Conservation (phyloP, 768 basidiomycete genomes). For the Omphalotus guepiniiformis region DNA sequence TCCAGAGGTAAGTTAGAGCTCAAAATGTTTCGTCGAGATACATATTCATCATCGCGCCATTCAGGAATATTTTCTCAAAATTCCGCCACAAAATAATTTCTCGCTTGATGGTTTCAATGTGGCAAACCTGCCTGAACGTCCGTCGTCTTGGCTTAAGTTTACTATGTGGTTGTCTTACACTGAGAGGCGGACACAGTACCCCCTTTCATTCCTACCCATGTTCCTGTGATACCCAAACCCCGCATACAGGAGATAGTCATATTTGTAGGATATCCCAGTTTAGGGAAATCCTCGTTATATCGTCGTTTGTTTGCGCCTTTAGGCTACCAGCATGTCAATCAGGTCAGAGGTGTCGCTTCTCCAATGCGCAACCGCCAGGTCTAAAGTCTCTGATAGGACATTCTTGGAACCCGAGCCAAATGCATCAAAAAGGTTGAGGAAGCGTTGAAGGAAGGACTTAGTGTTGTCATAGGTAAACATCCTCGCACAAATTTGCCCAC, state of each 20-base stretch:
- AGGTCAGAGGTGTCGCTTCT: too few relatives aligned
- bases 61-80: slow-evolving; percentile 58
- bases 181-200: slow-evolving; percentile 42
- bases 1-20: slow-evolving; percentile 59
- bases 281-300: slow-evolving; percentile 85
- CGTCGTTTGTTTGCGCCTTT: slow-evolving; percentile 57
- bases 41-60: not conserved
- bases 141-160: not conserved
- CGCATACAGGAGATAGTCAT: slow-evolving; percentile 40
- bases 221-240: slow-evolving; percentile 41
- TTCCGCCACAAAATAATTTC: slow-evolving; percentile 27
- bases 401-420: slow-evolving; percentile 64
- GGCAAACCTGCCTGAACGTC: slow-evolving; percentile 11
- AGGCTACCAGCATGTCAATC: slow-evolving; percentile 83
- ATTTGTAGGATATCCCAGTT: slow-evolving; percentile 49
- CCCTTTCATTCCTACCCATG: slow-evolving; percentile 43
- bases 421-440: slow-evolving; percentile 66
- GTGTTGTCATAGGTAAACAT: slow-evolving; percentile 74
- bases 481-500: not conserved
- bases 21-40: not conserved
- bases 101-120: slow-evolving; percentile 51
- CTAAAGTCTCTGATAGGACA: slow-evolving; percentile 38
- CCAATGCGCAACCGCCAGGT: not conserved
- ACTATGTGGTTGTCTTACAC: slow-evolving; percentile 11
- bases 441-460: slow-evolving; percentile 48